Evolutionary conservation across 2,329 filamentous ascomycete species (phyloP), one percentile per base, ranked within the genome.

Genomic region (Cordyceps cateniannulata): DNA sequence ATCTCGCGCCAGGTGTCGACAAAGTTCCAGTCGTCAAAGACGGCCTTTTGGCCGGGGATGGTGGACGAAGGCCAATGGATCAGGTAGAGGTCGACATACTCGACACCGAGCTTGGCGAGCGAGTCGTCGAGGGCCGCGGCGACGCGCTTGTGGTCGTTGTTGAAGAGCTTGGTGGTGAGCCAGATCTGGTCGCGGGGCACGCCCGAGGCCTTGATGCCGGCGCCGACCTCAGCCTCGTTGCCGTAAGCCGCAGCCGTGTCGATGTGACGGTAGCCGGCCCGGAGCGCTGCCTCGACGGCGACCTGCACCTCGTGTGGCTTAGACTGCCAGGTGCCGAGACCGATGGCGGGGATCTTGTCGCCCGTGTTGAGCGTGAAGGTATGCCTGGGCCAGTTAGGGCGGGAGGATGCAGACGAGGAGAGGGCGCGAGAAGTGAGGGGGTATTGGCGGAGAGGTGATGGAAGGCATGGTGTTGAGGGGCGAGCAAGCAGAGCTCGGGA

Each of bases 131-230:
- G 77, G 25, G 81, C 87, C 69, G 87, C 82, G 44, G 79, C 75
- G 29, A 87, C 87, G 63, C 83, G 81, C 76, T 88, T 85, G 76
- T 92, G 89, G 82, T 86, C 89, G 55, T 87, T 82, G 81, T 93
- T 92, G 79, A 90, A 85, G 59, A 93, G 84, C 81, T 95, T 96
- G 67, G 89, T 91, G 57, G 90, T 93, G 62, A 90, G 73, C 81
- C 84, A 90, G 71, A 89, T 84, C 67, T 89, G 76, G 60, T 81
- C 77, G 25, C 87, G 81, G n/a, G 85, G 81, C 1, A 90, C 81
- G 32, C 85, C 85, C 3, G 83, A 83, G 53, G 82, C 82, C 65
- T 78, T 79, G 71, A 90, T 87, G 59, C 85, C 87, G 59, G 79
- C 74, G 63, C 87, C 86, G 22, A 90, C 85, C 69, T 88, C 85